Conservation (phyloP, 495 filamentous ascomycete species). For the Hypoxylon lienhwacheense region DNA sequence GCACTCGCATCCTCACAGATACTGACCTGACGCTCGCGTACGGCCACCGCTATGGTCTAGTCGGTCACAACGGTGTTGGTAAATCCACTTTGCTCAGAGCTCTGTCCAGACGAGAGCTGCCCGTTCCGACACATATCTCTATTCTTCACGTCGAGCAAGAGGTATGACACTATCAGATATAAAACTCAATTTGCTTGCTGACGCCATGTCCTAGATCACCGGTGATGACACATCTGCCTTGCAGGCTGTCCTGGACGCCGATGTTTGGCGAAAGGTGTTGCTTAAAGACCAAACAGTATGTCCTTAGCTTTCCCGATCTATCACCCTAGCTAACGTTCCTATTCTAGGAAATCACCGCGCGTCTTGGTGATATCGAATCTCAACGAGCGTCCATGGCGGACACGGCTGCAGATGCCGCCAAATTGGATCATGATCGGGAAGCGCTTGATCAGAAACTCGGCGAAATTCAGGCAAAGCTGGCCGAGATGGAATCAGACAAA, state of each 20-base stretch:
- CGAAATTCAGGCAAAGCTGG: constrained; percentile 87
- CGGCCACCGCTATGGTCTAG: constrained; percentile 92
- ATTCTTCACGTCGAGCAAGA: constrained; percentile 99
- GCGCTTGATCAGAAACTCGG: constrained; percentile 84
- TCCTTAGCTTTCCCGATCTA: constrained; percentile 6
- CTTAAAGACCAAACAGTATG: constrained; percentile 83
- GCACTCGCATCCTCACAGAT: constrained; percentile 84
- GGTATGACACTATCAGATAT: constrained; percentile 49
- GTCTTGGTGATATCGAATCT: constrained; percentile 77
- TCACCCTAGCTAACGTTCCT: constrained; percentile 28
- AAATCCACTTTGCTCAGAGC: constrained; percentile 94
- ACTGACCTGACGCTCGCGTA: constrained; percentile 88
- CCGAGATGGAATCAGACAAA: constrained; percentile 99
- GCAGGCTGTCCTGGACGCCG: constrained; percentile 95
- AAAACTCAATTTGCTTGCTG: constrained; percentile 16
- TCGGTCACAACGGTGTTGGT: constrained; percentile 99
- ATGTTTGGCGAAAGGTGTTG: constrained; percentile 97
- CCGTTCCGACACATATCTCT: constrained; percentile 94
- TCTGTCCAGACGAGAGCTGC: constrained; percentile 87
- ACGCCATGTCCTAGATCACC: constrained; percentile 66
- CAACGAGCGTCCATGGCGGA: constrained; percentile 79
- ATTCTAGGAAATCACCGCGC: constrained; percentile 74
- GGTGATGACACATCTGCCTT: constrained; percentile 95
- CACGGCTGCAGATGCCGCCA: constrained; percentile 80
- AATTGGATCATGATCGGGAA: constrained; percentile 82